Evolutionary conservation across 129 eudicot genomes (phyloP).

Genomic region (Oenanthe sinensis): DNA sequence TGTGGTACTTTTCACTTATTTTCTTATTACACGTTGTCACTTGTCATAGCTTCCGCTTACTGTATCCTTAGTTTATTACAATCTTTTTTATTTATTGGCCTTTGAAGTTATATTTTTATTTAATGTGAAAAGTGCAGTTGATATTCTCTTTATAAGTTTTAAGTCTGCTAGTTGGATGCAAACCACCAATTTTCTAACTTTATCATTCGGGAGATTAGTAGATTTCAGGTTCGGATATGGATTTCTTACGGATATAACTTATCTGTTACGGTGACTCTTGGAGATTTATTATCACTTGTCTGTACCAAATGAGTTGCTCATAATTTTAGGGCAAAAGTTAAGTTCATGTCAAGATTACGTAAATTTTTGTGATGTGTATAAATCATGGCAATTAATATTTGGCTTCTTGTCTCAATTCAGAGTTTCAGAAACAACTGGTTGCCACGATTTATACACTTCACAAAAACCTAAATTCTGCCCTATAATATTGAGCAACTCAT

Average conservation of each 20-base stretch:
- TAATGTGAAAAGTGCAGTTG: conserved; percentile 10
- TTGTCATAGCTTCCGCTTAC: neutral
- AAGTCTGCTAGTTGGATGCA: neutral
- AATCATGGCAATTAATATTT: too few species aligned
- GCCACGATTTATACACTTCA: neutral
- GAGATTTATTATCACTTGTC: neutral
- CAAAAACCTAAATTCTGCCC: too few species aligned
- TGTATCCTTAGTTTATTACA: conserved; percentile 9
- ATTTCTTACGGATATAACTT: neutral
- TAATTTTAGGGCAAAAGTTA: too few species aligned
- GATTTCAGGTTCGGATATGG: neutral
- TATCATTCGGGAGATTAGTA: neutral
- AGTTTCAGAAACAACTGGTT: neutral
- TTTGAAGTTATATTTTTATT: conserved; percentile 1
- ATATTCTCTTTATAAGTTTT: neutral
- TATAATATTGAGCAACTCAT: too few species aligned
- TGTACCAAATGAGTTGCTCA: neutral
- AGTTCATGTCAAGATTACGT: too few species aligned
- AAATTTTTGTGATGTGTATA: too few species aligned
- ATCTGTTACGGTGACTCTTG: neutral
- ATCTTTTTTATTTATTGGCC: neutral
- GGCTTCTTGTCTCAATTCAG: neutral
- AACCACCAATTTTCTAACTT: neutral
- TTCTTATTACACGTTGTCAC: conserved; percentile 2
- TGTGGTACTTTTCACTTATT: conserved; percentile 15